A percentile compares a stretch with the other conserved stretches of the same genome.
Conservation (phyloP, 2,329 filamentous ascomycete genomes). For the Fusarium abutilonis region DNA sequence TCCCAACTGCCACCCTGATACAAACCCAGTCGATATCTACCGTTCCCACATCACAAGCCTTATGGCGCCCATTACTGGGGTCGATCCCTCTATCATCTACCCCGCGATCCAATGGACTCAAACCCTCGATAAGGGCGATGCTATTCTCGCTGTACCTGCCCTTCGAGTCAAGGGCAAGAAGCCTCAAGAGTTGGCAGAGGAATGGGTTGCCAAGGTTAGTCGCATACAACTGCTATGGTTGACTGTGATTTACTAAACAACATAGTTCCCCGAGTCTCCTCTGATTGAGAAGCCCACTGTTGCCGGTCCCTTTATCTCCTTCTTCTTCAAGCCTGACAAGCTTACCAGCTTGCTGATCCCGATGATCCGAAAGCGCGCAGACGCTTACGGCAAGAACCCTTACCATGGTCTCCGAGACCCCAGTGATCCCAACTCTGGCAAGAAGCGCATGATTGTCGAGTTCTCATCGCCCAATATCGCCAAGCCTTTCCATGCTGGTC, state of each 20-base stretch:
- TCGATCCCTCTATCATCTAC: slow-evolving; percentile 76
- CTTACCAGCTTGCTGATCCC: slow-evolving; percentile 75
- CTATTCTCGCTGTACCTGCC: slow-evolving; percentile 81
- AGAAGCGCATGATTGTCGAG: slow-evolving; percentile 78
- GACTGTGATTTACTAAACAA: slow-evolving; percentile 12
- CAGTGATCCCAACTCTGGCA: slow-evolving; percentile 66
- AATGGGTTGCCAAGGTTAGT: slow-evolving; percentile 69
- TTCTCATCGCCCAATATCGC: slow-evolving; percentile 89
- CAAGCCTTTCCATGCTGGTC: slow-evolving; percentile 83
- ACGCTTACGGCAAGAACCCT: slow-evolving; percentile 63
- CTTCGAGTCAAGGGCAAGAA: slow-evolving; percentile 79
- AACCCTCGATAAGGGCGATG: slow-evolving; percentile 82
- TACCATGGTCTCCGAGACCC: slow-evolving; percentile 69
- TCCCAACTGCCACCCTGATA: slow-evolving; percentile 70
- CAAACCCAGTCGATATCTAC: slow-evolving; percentile 83
- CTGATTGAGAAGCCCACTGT: slow-evolving; percentile 75
- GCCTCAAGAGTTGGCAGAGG: slow-evolving; percentile 67
- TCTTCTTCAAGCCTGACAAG: slow-evolving; percentile 79
- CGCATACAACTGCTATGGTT: not conserved
- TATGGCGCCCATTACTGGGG: slow-evolving; percentile 73
- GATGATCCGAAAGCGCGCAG: slow-evolving; percentile 70
- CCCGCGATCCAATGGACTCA: slow-evolving; percentile 81
- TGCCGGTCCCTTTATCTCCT: slow-evolving; percentile 77
- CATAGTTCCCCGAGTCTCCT: slow-evolving; percentile 76
- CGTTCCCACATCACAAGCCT: slow-evolving; percentile 78